These are phyloP conservation scores for Sporothrix schenckii DNA, from an alignment of 2,329 filamentous ascomycete genomes.

Conservation along the genomic window DNA sequence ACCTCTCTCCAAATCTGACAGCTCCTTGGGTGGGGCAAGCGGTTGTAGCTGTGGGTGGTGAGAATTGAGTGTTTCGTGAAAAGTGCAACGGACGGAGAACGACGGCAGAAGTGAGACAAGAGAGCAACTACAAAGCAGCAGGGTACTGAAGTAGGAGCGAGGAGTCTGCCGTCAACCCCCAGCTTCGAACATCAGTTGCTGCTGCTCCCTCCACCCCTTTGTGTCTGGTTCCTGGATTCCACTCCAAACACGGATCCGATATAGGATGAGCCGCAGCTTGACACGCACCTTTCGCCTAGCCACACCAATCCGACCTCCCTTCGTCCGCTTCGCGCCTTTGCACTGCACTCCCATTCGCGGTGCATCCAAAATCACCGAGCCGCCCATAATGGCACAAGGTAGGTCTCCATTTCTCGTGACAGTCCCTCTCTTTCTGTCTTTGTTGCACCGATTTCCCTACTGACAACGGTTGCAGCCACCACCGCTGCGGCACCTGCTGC, in stretches of 20 bases:
- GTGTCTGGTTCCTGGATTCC: not conserved
- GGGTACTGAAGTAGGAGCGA: too few species aligned
- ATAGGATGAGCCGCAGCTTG: conserved; percentile 4
- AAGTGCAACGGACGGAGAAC: not conserved
- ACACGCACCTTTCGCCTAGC: conserved; percentile 8
- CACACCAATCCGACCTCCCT: not conserved
- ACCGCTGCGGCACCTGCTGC: not conserved
- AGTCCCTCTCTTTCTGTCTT: not conserved
- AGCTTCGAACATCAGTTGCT: too few species aligned
- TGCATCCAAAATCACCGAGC: not conserved
- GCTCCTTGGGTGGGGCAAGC: not conserved
- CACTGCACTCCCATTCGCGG: not conserved
- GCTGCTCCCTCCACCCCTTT: conserved; percentile 4
- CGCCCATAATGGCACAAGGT: conserved; percentile 16
- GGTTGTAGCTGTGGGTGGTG: not conserved
- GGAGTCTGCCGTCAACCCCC: too few species aligned
- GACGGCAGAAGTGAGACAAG: not conserved
- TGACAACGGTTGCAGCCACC: not conserved
- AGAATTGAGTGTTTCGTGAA: not conserved
- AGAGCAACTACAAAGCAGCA: not conserved
- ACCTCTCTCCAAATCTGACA: conserved; percentile 15
- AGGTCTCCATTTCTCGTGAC: not conserved
- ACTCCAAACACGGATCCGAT: not conserved
- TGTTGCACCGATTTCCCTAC: not conserved
- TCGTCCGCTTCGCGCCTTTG: not conserved